These are phyloP conservation scores for Adansonia rubrostipa DNA, from an alignment of 441 rosid species.

Conservation along the genomic window DNA sequence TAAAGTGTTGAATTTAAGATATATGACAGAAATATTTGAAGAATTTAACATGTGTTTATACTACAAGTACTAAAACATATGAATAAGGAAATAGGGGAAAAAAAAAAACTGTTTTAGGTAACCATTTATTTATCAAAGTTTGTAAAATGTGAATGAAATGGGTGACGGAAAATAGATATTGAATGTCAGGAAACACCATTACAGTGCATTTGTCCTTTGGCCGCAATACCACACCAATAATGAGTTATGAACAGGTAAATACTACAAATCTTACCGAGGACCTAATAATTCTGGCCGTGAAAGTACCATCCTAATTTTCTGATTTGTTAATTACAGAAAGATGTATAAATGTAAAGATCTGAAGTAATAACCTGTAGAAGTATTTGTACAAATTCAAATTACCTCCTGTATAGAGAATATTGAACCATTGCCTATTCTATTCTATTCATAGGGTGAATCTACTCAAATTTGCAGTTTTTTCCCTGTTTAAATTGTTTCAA, in stretches of 20 bases:
- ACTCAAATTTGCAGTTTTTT: slow-evolving; percentile 26
- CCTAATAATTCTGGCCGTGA: too few relatives aligned
- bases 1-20: not conserved
- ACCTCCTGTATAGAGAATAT: not conserved
- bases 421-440: slow-evolving; percentile 1
- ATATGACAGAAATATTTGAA: not conserved
- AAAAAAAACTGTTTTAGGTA: not conserved
- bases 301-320: not conserved
- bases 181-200: not conserved
- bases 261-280: too few relatives aligned
- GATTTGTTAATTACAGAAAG: not conserved
- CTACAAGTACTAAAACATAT: not conserved
- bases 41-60: too few relatives aligned
- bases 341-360: not conserved
- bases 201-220: not conserved
- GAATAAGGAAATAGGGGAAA: too few relatives aligned
- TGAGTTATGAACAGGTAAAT: not conserved
- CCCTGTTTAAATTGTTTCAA: not conserved
- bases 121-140: not conserved
- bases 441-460: not conserved
- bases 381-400: not conserved
- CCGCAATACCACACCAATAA: not conserved
- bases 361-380: not conserved
- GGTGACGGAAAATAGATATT: not conserved
- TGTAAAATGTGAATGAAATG: not conserved